Percentiles rank a stretch among this genome's conserved stretches.
Evolutionary conservation across 176 grass and related monocot species (phyloP).

Genomic region (Carex pumila): DNA sequence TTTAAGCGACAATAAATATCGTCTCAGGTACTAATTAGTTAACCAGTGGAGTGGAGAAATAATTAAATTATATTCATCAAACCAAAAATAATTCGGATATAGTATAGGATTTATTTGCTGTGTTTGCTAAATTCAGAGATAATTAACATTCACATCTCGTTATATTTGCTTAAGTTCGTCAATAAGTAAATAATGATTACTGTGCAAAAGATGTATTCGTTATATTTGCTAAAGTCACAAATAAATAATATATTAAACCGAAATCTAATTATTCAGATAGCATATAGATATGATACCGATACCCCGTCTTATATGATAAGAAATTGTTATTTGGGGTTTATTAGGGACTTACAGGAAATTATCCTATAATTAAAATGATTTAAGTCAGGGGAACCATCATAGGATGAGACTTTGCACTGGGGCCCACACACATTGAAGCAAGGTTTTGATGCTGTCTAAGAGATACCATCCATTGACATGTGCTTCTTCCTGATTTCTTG

Average conservation of each 20-base stretch:
- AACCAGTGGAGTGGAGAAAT: background rate
- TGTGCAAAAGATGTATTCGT: too few species aligned
- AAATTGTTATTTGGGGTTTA: background rate
- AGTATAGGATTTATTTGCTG: background rate
- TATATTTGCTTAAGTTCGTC: too few species aligned
- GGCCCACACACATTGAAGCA: background rate
- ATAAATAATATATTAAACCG: too few species aligned
- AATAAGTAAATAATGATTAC: too few species aligned
- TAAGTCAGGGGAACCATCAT: background rate
- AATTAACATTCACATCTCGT: background rate
- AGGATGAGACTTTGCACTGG: background rate
- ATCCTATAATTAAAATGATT: background rate
- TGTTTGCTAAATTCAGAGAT: background rate
- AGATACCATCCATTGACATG: conserved; percentile 14
- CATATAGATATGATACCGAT: too few species aligned
- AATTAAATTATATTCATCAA: background rate
- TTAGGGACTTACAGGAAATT: background rate
- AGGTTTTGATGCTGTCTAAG: conserved; percentile 20
- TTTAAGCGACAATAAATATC: too few species aligned
- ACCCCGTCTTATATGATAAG: too few species aligned
- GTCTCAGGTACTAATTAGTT: too few species aligned
- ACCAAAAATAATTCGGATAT: background rate
- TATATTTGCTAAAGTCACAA: too few species aligned
- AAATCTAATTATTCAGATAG: too few species aligned
- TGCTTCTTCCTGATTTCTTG: conserved; percentile 5